phyloP scores from a whole-genome alignment of 495 filamentous ascomycete species.

The Cercophora scortea region DNA sequence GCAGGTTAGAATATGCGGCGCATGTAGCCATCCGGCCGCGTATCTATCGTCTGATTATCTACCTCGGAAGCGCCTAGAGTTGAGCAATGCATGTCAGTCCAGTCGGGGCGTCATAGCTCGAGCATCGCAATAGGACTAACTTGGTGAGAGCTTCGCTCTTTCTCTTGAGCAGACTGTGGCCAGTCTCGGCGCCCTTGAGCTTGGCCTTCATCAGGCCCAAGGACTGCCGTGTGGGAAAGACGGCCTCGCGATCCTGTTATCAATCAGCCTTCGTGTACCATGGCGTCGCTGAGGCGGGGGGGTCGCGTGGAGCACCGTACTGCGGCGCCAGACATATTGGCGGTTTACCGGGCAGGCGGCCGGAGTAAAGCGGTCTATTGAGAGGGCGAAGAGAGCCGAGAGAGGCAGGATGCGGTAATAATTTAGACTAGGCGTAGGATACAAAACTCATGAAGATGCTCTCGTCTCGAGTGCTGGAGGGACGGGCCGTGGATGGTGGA shows the following conservation, averaged over 20 bases:
- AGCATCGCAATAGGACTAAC: conserved; percentile 29
- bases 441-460: not conserved
- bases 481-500: conserved; percentile 9
- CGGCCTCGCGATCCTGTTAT: conserved; percentile 72
- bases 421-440: not conserved
- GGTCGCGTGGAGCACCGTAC: conserved; percentile 27
- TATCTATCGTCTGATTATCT: conserved; percentile 9
- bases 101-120: not conserved
- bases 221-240: conserved; percentile 97
- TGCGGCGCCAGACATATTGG: conserved; percentile 53
- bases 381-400: not conserved
- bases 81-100: conserved; percentile 11
- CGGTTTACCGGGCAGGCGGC: conserved; percentile 2
- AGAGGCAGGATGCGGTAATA: not conserved
- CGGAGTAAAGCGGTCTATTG: not conserved
- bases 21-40: not conserved
- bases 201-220: conserved; percentile 96
- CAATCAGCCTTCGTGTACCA: conserved; percentile 12
- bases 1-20: conserved; percentile 1
- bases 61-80: conserved; percentile 76
- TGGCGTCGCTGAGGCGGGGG: not conserved
- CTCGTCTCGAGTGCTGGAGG: not conserved
- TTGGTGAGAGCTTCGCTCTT: conserved; percentile 93
- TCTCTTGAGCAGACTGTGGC: conserved; percentile 79
- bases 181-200: conserved; percentile 91